Evolutionary conservation across 345 rosid species (phyloP).

Genomic region (Noccaea bulbosa): DNA sequence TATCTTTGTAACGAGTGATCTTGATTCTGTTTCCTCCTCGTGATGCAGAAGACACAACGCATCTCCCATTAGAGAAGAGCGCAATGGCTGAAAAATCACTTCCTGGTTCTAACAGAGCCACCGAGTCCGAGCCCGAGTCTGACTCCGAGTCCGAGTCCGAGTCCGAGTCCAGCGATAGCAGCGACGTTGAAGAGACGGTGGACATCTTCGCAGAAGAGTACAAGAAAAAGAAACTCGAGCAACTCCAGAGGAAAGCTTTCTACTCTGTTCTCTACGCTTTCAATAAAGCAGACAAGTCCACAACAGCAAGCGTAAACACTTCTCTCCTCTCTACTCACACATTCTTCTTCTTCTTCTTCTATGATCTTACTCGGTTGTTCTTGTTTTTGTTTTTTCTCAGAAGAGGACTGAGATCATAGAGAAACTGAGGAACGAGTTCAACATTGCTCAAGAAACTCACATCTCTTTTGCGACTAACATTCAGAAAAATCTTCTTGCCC

Average conservation of each 20-base stretch:
- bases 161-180: not conserved
- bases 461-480: not conserved
- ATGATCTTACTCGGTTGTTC: slow-evolving; percentile 2
- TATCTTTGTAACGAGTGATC: not conserved
- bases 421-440: slow-evolving; percentile 22
- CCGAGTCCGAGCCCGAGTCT: not conserved
- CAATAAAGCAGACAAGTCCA: not conserved
- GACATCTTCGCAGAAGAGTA: not conserved
- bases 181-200: not conserved
- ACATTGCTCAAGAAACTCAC: not conserved
- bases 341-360: not conserved
- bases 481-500: not conserved
- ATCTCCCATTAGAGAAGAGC: slow-evolving; percentile 11
- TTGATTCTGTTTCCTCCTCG: slow-evolving; percentile 10
- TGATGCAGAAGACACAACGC: not conserved
- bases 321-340: not conserved
- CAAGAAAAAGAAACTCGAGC: not conserved
- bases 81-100: slow-evolving; percentile 20
- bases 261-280: slow-evolving; percentile 32
- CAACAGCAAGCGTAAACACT: slow-evolving; percentile 16
- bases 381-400: slow-evolving; percentile 11
- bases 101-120: not conserved
- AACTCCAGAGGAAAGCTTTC: slow-evolving; percentile 9
- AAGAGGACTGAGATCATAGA: slow-evolving; percentile 11
- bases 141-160: not conserved